Percentiles rank a stretch among this genome's conserved stretches.
Evolutionary conservation across 441 rosid genomes (phyloP).

Genomic region (Pelargonium myrrhifolium): DNA sequence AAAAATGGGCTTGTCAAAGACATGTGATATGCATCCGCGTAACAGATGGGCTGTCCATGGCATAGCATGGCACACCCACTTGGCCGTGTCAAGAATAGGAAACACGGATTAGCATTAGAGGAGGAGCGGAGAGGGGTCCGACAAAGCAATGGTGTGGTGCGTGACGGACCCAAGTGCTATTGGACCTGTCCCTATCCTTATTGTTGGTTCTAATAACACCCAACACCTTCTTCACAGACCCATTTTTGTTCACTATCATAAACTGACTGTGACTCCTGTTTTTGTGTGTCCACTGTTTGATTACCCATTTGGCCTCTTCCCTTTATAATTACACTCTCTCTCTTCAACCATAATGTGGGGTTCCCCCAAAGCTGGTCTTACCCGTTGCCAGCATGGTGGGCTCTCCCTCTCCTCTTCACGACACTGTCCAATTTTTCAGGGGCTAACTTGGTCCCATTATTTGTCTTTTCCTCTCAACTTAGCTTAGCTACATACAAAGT

Average conservation of each 20-base stretch:
- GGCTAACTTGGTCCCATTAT: conserved; percentile 17
- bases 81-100: no score
- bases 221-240: conserved; percentile 6
- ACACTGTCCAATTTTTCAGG: conserved; percentile 43
- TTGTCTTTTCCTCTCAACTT: no score
- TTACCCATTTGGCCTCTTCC: no score
- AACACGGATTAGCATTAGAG: no score
- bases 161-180: conserved; percentile 3
- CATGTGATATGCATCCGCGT: neutral
- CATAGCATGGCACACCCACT: no score
- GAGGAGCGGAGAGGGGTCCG: no score
- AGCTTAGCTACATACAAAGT: no score
- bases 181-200: conserved; percentile 22
- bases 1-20: neutral
- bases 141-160: no score
- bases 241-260: neutral
- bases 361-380: no score
- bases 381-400: conserved; percentile 25
- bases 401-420: conserved; percentile 24
- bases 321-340: no score
- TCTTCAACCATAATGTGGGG: no score
- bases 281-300: no score
- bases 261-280: neutral
- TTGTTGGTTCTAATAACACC: conserved; percentile 28
- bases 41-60: neutral